Base-by-base conservation (phyloP, 1,284 basidiomycete species). In the Agaricales sp. region DNA sequence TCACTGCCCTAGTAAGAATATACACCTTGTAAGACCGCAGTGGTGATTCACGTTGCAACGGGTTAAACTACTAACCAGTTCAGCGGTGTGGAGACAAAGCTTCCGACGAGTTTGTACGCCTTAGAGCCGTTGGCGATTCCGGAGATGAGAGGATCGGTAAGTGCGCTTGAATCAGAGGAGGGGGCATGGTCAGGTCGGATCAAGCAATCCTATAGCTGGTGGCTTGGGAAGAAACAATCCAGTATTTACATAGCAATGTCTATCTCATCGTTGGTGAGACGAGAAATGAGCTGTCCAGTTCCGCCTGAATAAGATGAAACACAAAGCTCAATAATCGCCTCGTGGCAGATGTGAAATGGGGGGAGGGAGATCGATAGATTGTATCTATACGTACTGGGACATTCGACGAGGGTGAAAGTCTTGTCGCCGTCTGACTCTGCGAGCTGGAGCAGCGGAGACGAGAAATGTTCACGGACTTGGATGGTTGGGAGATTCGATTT, bases 81-180 rank as follows among this genome's bases (percentile, higher is more conserved):
- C 43, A 94, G 69, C 2, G 91, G 87, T 4, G 87, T 90, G 0
- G 79, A 80, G 47, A 98, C 94, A 62, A 94, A 98, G 60, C 88
- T 90, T 2, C 95, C 94, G 2, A 95, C 83, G 13, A 98, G 82
- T 63, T 88, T 92, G 68, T 96, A 98, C 13, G 86, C 80, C 47
- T 75, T 75, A 0, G 87, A 87, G 6, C 92, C 90, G 53, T 88
- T 88, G 11, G 91, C 92, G 48, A 97, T 90, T 0, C 94, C 95
- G 44, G 92, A 88, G 55, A 97, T 93, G 35, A 98, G 71, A 0
- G 91, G 82, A 63, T 97, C 95, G 0, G 95, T 98, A 47, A 99
- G 78, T 0, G 94, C 95, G 54, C 92, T 90, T 51, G 51, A 18
- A 45, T 25, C 13, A 16, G n/a, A n/a, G n/a, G n/a, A n/a, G n/a